Evolutionary conservation across 2,329 filamentous ascomycete genomes (phyloP).

Genomic region (Ilyonectria robusta): DNA sequence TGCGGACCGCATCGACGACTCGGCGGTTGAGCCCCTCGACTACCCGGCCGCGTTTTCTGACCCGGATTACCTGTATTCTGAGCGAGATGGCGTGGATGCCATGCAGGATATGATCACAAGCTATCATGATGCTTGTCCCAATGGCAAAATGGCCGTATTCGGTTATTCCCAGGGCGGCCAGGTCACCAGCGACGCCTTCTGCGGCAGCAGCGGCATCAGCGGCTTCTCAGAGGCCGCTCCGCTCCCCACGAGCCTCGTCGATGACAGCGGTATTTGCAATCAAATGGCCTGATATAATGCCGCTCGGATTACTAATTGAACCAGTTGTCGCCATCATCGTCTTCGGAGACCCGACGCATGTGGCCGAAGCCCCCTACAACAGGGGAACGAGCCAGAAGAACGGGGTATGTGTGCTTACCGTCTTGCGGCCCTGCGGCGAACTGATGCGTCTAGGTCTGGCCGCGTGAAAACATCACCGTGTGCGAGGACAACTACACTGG

Average conservation of each 20-base stretch:
- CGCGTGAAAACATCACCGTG: conserved; percentile 49
- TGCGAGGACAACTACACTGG: conserved; percentile 53
- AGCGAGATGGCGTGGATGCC: conserved; percentile 31
- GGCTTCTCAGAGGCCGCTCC: conserved; percentile 45
- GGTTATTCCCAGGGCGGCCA: conserved; percentile 61
- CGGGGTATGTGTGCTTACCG: conserved; percentile 50
- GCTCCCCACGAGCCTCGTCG: conserved; percentile 26
- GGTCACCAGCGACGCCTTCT: conserved; percentile 53
- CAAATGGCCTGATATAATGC: neutral
- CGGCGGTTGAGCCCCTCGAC: conserved; percentile 50
- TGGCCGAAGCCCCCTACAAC: conserved; percentile 53
- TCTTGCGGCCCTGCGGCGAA: neutral
- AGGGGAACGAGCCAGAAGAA: conserved; percentile 53
- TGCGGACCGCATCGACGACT: conserved; percentile 49
- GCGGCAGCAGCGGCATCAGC: conserved; percentile 49
- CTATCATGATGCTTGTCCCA: conserved; percentile 54
- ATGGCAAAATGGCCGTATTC: conserved; percentile 56
- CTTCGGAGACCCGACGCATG: conserved; percentile 59
- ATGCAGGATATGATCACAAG: neutral
- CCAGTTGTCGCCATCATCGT: conserved; percentile 57
- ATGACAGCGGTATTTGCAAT: neutral
- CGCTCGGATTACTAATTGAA: conserved; percentile 32
- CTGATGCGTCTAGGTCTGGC: conserved; percentile 51
- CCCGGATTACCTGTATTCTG: conserved; percentile 52
- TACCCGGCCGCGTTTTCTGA: conserved; percentile 56